Evolutionary conservation across 202 grass and related monocot genomes (phyloP).

Genomic region (Panicum hallii): DNA sequence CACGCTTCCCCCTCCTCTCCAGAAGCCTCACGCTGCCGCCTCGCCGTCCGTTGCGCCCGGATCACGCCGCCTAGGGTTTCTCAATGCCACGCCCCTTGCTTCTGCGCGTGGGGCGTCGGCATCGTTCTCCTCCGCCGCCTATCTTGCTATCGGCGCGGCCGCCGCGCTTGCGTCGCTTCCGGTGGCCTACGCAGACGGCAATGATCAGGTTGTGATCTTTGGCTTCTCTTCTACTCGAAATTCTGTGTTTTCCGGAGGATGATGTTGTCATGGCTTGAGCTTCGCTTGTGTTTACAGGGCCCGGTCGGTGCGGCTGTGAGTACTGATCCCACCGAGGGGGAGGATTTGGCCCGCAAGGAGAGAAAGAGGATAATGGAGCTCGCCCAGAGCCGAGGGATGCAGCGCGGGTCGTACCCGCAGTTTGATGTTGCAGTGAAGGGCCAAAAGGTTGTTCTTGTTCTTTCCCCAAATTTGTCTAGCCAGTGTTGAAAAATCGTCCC

Average conservation of each 20-base stretch:
- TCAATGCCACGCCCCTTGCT: background rate
- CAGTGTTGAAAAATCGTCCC: background rate
- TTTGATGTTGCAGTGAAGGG: slow-evolving; percentile 70
- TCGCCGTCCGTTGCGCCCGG: slow-evolving; percentile 3
- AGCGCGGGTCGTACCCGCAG: slow-evolving; percentile 69
- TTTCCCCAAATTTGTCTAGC: background rate
- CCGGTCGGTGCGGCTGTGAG: slow-evolving; percentile 20
- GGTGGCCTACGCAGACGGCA: slow-evolving; percentile 62
- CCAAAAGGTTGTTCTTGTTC: slow-evolving; percentile 58
- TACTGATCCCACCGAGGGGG: slow-evolving; percentile 19
- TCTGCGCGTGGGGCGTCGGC: background rate
- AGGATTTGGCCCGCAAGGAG: slow-evolving; percentile 64
- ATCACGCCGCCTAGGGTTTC: slow-evolving; percentile 36
- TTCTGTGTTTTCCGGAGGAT: background rate
- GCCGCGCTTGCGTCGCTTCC: slow-evolving; percentile 51
- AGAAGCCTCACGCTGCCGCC: slow-evolving; percentile 33
- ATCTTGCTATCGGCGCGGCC: slow-evolving; percentile 51
- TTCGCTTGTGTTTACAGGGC: slow-evolving; percentile 41
- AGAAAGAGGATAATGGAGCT: slow-evolving; percentile 73
- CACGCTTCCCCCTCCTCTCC: slow-evolving; percentile 36
- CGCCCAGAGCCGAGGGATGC: slow-evolving; percentile 59
- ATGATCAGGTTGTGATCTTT: slow-evolving; percentile 38
- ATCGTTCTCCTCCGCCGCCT: slow-evolving; percentile 35
- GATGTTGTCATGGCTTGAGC: background rate
- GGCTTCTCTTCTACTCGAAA: background rate